Percentiles rank a stretch among this genome's conserved stretches.
Conservation (phyloP, 2,329 filamentous ascomycete species). For the Fusarium abutilonis region DNA sequence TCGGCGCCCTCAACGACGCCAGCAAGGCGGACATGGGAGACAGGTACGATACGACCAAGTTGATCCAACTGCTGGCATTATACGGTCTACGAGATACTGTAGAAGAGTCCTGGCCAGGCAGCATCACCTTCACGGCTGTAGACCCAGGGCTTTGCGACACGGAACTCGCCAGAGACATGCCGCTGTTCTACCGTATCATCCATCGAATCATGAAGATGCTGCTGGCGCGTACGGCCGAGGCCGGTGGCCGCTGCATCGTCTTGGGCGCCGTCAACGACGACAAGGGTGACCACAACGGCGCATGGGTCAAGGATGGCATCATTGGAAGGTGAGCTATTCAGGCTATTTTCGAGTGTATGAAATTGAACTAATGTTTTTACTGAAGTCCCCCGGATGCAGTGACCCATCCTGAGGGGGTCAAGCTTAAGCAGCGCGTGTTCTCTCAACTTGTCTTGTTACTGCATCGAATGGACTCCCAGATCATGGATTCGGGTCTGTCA, state of each 20-base stretch:
- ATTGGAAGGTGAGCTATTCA: constrained; percentile 1
- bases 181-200: constrained; percentile 9
- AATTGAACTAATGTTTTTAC: background rate
- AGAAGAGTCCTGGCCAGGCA: constrained; percentile 1
- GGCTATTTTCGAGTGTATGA: background rate
- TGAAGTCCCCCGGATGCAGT: constrained; percentile 3
- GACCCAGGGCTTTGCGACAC: constrained; percentile 15
- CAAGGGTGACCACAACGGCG: constrained; percentile 1
- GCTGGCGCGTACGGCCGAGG: constrained; percentile 16
- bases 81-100: constrained; percentile 1
- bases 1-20: constrained; percentile 1
- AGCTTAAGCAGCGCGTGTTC: constrained; percentile 3
- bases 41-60: constrained; percentile 7
- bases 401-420: constrained; percentile 1
- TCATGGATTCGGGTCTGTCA: background rate
- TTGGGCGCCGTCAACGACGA: background rate
- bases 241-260: constrained; percentile 11
- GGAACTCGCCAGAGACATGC: constrained; percentile 3
- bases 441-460: constrained; percentile 1
- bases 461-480: background rate
- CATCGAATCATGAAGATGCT: constrained; percentile 17
- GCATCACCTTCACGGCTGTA: constrained; percentile 2
- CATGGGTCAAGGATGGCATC: constrained; percentile 6
- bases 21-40: background rate
- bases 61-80: constrained; percentile 10